These are phyloP conservation scores for Coemansia sp. DNA, from an alignment of 192 early-diverging fungal genomes.

Conservation along the genomic window DNA sequence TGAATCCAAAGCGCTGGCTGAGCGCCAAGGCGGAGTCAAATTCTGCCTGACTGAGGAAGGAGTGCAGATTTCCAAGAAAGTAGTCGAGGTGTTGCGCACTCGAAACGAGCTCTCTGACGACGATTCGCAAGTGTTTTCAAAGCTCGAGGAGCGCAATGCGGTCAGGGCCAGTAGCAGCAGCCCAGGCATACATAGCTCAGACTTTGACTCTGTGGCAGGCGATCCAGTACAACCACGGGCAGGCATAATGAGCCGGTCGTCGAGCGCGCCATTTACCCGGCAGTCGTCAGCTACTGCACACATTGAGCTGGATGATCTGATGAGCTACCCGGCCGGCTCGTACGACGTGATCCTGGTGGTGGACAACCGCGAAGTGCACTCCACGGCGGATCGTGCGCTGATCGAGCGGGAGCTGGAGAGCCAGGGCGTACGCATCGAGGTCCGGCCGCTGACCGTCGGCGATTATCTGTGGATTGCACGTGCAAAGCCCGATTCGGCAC, in stretches of 20 bases:
- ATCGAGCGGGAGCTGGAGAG: conserved; percentile 67
- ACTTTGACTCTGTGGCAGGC: too few species aligned
- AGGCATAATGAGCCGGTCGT: conserved; percentile 2
- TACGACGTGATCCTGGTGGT: conserved; percentile 68
- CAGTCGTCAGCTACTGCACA: conserved; percentile 29
- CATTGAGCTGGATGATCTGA: conserved; percentile 24
- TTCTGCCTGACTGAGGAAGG: conserved; percentile 78
- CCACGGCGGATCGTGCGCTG: conserved; percentile 65
- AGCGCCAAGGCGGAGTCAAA: conserved; percentile 58
- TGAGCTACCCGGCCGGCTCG: conserved; percentile 22
- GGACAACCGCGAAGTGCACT: conserved; percentile 82
- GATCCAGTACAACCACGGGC: neutral
- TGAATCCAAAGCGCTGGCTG: conserved; percentile 65
- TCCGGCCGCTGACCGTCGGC: conserved; percentile 73
- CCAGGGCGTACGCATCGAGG: conserved; percentile 58
- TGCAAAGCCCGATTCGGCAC: conserved; percentile 24
- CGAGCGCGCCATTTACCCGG: conserved; percentile 28
- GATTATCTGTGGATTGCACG: conserved; percentile 90
- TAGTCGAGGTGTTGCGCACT: conserved; percentile 40
- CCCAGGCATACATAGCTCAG: neutral
- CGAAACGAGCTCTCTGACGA: conserved; percentile 31
- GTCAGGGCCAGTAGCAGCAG: neutral
- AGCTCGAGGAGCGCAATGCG: conserved; percentile 5
- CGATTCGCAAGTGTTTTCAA: conserved; percentile 17
- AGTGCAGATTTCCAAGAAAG: conserved; percentile 56